Conservation (phyloP, 495 filamentous ascomycete genomes). For the Aspergillus heteromorphus region DNA sequence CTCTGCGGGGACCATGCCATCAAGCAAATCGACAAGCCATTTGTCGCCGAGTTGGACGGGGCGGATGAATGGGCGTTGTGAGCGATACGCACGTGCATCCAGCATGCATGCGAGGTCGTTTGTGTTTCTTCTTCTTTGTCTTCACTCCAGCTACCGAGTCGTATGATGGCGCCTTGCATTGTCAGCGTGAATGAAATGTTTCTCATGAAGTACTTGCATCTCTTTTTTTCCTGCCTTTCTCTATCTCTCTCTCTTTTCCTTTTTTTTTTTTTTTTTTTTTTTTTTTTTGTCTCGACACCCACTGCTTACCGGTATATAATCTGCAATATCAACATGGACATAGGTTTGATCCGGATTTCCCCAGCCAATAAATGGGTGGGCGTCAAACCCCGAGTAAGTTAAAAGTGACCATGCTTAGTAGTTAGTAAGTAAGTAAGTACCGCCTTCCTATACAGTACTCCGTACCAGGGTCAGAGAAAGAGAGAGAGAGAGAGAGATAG, state of each 20-base stretch:
- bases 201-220: not conserved
- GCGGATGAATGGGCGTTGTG: slow-evolving; percentile 79
- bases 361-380: too few species aligned
- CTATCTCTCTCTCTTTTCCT: too few species aligned
- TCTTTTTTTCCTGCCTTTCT: too few species aligned
- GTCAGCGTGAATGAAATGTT: not conserved
- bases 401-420: too few species aligned
- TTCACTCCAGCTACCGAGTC: not conserved
- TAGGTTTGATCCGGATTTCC: not conserved
- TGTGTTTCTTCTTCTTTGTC: not conserved
- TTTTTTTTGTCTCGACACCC: not conserved
- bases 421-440: too few species aligned
- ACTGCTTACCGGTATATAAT: not conserved
- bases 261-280: not conserved
- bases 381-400: too few species aligned
- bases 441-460: too few species aligned
- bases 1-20: slow-evolving; percentile 92
- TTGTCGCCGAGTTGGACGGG: slow-evolving; percentile 66
- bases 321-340: not conserved
- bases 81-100: slow-evolving; percentile 2
- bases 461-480: too few species aligned
- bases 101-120: not conserved
- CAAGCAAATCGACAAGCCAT: slow-evolving; percentile 87
- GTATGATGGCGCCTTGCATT: not conserved
- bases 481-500: too few species aligned